Percentiles rank a stretch among this genome's conserved stretches.
Evolutionary conservation across 1,284 basidiomycete species (phyloP).

Genomic region (Sporisorium sorghi): DNA sequence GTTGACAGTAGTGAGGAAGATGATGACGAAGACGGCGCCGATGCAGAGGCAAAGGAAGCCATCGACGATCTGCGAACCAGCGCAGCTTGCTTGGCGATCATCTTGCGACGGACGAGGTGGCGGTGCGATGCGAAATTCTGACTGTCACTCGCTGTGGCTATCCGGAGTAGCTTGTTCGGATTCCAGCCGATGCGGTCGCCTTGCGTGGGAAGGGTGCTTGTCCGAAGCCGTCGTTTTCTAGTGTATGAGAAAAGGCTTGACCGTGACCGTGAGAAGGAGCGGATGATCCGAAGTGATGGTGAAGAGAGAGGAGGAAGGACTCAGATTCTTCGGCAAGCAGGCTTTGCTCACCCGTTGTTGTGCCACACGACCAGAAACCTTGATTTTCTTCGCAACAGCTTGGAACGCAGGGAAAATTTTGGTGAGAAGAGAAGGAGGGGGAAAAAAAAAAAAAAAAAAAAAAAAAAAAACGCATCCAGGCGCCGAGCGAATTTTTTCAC

Average conservation of each 20-base stretch:
- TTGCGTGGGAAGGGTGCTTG: constrained; percentile 1
- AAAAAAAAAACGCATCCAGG: not conserved
- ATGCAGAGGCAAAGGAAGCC: constrained; percentile 21
- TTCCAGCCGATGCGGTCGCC: not conserved
- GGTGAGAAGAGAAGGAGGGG: not conserved
- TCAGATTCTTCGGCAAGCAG: constrained; percentile 7
- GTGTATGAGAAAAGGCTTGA: not conserved
- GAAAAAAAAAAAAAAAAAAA: no score
- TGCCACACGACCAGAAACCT: constrained; percentile 19
- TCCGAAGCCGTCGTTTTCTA: not conserved
- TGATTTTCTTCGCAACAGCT: constrained; percentile 7
- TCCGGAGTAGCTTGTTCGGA: not conserved
- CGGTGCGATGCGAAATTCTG: not conserved
- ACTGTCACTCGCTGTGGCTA: not conserved
- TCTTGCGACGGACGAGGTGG: not conserved
- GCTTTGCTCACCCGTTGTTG: constrained; percentile 14
- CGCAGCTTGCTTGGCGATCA: constrained; percentile 42
- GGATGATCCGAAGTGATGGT: constrained; percentile 8
- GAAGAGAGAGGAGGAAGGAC: not conserved
- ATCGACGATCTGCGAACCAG: constrained; percentile 27
- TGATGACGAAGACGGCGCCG: constrained; percentile 6
- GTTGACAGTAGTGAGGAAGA: constrained; percentile 4
- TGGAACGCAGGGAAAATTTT: constrained; percentile 3
- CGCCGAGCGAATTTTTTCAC: constrained; percentile 6
- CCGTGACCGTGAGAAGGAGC: not conserved